Conservation (phyloP, 495 filamentous ascomycete species). For the Daldinia caldariorum region DNA sequence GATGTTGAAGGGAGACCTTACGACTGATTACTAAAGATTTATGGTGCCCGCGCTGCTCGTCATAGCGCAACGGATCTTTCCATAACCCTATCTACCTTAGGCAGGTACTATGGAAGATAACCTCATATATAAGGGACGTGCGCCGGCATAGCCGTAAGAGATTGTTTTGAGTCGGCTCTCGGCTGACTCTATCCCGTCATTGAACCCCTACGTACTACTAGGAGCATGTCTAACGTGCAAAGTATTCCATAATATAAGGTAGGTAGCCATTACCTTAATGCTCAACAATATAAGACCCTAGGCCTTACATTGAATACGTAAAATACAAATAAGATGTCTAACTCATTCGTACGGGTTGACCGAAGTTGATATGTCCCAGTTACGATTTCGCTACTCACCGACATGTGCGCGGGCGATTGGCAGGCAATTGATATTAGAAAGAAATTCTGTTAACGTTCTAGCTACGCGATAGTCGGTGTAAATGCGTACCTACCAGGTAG, state of each 20-base stretch:
- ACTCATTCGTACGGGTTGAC: no score
- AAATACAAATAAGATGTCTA: background rate
- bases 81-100: background rate
- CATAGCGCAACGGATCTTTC: conserved; percentile 2
- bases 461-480: background rate
- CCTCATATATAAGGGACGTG: conserved; percentile 26
- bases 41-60: conserved; percentile 4
- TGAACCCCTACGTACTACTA: background rate
- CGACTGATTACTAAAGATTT: conserved; percentile 37
- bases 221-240: background rate
- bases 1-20: conserved; percentile 35
- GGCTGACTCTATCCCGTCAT: background rate
- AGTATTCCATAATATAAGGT: background rate
- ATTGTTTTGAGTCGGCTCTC: background rate
- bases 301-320: background rate
- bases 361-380: background rate
- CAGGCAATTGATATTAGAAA: conserved; percentile 7
- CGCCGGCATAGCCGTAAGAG: background rate
- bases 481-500: background rate
- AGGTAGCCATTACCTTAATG: background rate
- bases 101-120: conserved; percentile 20
- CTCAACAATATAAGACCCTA: background rate
- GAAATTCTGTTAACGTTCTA: conserved; percentile 3
- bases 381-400: background rate
- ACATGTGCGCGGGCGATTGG: conserved; percentile 17